Evolutionary conservation across 257 asterid species (phyloP).

Genomic region (Lithospermum erythrorhizon): DNA sequence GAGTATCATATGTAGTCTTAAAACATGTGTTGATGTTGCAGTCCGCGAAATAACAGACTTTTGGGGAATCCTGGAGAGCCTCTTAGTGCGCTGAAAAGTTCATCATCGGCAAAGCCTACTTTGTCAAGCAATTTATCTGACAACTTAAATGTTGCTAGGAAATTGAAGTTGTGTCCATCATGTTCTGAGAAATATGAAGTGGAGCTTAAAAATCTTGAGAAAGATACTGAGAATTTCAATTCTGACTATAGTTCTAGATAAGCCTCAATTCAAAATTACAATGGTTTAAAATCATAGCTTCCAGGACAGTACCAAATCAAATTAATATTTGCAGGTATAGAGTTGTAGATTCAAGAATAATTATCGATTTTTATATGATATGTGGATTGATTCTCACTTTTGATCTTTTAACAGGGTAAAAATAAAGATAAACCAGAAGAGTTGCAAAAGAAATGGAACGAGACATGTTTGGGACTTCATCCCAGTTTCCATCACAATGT

Average conservation of each 20-base stretch:
- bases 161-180: constrained; percentile 39
- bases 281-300: constrained; percentile 66
- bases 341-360: not conserved
- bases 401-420: constrained; percentile 31
- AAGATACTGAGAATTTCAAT: constrained; percentile 40
- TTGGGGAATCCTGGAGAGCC: constrained; percentile 36
- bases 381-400: constrained; percentile 6
- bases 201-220: constrained; percentile 44
- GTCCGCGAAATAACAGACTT: constrained; percentile 50
- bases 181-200: constrained; percentile 47
- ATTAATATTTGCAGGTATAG: constrained; percentile 39
- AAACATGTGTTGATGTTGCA: constrained; percentile 18
- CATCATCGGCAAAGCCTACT: constrained; percentile 24
- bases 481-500: constrained; percentile 45
- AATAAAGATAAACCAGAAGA: constrained; percentile 51
- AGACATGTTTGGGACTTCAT: constrained; percentile 60
- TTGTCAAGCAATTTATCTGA: constrained; percentile 24
- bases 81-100: constrained; percentile 19
- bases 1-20: not conserved
- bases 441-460: constrained; percentile 70
- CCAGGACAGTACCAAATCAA: constrained; percentile 21
- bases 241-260: constrained; percentile 24
- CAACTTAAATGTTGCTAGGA: constrained; percentile 32
- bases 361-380: not conserved
- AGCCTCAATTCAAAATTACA: constrained; percentile 35